These are phyloP conservation scores for Melaleuca quinquenervia DNA, from an alignment of 345 rosid genomes.

Conservation along the genomic window DNA sequence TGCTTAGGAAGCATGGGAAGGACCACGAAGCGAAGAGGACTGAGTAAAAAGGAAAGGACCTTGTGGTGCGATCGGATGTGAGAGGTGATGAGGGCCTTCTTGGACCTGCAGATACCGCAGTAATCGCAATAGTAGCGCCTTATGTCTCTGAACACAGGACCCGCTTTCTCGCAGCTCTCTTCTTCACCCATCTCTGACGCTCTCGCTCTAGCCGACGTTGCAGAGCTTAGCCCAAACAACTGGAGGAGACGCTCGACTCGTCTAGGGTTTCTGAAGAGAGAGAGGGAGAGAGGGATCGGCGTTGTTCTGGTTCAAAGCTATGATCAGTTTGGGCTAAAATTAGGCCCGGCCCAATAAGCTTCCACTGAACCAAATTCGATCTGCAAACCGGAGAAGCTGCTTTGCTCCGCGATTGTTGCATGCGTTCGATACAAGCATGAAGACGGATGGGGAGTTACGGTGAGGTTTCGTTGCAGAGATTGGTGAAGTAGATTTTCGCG, in stretches of 20 bases:
- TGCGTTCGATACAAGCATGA: too few species aligned
- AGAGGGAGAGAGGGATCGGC: too few species aligned
- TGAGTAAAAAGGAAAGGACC: too few species aligned
- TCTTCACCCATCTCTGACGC: too few species aligned
- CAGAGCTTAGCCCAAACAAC: too few species aligned
- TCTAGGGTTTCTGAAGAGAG: not conserved
- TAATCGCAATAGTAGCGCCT: slow-evolving; percentile 59
- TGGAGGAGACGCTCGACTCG: not conserved
- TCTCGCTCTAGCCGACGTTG: slow-evolving; percentile 3
- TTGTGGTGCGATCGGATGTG: slow-evolving; percentile 46
- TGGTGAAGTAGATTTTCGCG: not conserved
- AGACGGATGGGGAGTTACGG: not conserved
- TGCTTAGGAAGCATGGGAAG: not conserved
- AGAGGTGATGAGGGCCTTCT: slow-evolving; percentile 54
- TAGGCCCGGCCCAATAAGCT: too few species aligned
- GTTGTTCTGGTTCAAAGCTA: not conserved
- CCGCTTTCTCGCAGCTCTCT: not conserved
- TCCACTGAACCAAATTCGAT: too few species aligned
- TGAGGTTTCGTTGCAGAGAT: too few species aligned
- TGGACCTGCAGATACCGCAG: slow-evolving; percentile 81
- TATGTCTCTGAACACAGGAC: slow-evolving; percentile 34
- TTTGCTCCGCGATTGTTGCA: too few species aligned
- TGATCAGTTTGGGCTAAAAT: not conserved
- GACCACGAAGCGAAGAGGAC: not conserved
- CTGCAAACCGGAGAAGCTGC: too few species aligned